Conservation (phyloP, 2,329 filamentous ascomycete genomes). For the Penicillium freii region DNA sequence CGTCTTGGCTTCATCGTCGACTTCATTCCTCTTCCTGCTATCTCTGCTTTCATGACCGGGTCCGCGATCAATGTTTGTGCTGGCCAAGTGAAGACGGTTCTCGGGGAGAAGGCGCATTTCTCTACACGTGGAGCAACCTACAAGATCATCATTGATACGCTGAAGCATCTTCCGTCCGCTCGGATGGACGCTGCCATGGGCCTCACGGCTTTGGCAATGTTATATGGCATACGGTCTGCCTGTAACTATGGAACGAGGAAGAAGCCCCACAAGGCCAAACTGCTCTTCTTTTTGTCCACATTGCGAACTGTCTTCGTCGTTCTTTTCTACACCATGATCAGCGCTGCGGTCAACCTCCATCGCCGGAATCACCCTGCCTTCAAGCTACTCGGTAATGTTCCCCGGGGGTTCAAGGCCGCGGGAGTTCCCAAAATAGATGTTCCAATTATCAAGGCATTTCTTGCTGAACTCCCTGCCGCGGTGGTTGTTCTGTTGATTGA, state of each 20-base stretch:
- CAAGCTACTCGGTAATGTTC: slow-evolving; percentile 70
- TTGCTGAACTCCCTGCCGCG: slow-evolving; percentile 70
- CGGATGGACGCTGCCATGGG: slow-evolving; percentile 78
- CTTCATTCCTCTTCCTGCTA: slow-evolving; percentile 9
- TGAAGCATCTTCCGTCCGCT: slow-evolving; percentile 65
- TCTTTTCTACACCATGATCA: slow-evolving; percentile 81
- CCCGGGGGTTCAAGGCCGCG: slow-evolving; percentile 77
- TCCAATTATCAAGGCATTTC: slow-evolving; percentile 65
- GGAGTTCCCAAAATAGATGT: slow-evolving; percentile 65
- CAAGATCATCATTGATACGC: slow-evolving; percentile 71
- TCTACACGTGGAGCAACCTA: slow-evolving; percentile 75
- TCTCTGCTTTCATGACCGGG: slow-evolving; percentile 10
- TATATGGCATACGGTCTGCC: slow-evolving; percentile 68
- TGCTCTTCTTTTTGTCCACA: slow-evolving; percentile 85
- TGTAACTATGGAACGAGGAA: slow-evolving; percentile 66
- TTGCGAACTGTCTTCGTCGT: slow-evolving; percentile 86
- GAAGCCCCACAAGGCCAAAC: slow-evolving; percentile 64
- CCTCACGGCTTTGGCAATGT: slow-evolving; percentile 68
- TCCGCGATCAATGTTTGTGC: slow-evolving; percentile 10
- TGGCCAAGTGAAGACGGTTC: slow-evolving; percentile 6
- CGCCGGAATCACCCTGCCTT: slow-evolving; percentile 63
- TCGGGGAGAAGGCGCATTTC: slow-evolving; percentile 59
- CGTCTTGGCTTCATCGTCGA: slow-evolving; percentile 58
- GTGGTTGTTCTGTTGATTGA: slow-evolving; percentile 89
- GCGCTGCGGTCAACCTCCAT: slow-evolving; percentile 73